Conservation (phyloP, 2,329 filamentous ascomycete genomes). For the Chalara sp. region DNA sequence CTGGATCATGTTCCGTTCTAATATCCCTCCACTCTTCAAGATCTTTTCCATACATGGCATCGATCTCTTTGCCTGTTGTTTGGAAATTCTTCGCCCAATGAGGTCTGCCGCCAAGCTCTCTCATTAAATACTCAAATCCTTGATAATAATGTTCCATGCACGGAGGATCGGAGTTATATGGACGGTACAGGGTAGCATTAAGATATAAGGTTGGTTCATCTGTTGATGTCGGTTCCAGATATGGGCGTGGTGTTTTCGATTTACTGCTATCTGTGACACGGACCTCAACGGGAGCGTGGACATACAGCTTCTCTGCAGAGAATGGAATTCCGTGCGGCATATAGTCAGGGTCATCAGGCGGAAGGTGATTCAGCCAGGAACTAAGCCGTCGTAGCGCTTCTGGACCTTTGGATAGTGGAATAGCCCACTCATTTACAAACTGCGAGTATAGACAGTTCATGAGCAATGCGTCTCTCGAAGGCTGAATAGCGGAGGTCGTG, state of each 20-base stretch:
- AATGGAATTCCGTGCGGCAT: conserved; percentile 68
- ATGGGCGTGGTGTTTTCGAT: conserved; percentile 42
- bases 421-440: conserved; percentile 96
- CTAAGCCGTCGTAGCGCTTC: conserved; percentile 78
- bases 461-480: conserved; percentile 71
- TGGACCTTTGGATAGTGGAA: conserved; percentile 78
- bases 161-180: conserved; percentile 71
- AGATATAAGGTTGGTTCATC: conserved; percentile 76
- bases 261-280: conserved; percentile 66
- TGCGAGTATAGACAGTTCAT: conserved; percentile 99
- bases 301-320: conserved; percentile 69
- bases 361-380: conserved; percentile 69
- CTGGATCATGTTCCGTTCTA: conserved; percentile 64
- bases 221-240: conserved; percentile 63
- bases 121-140: conserved; percentile 88
- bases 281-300: conserved; percentile 91
- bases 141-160: conserved; percentile 75
- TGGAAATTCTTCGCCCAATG: conserved; percentile 94
- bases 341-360: conserved; percentile 57
- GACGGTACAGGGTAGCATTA: conserved; percentile 83
- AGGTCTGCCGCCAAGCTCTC: conserved; percentile 70
- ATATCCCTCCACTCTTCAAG: conserved; percentile 62
- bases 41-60: conserved; percentile 61
- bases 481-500: conserved; percentile 68
- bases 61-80: conserved; percentile 52